Conservation (phyloP, 371 early-diverging fungal species). For the Lichtheimia ramosa region DNA sequence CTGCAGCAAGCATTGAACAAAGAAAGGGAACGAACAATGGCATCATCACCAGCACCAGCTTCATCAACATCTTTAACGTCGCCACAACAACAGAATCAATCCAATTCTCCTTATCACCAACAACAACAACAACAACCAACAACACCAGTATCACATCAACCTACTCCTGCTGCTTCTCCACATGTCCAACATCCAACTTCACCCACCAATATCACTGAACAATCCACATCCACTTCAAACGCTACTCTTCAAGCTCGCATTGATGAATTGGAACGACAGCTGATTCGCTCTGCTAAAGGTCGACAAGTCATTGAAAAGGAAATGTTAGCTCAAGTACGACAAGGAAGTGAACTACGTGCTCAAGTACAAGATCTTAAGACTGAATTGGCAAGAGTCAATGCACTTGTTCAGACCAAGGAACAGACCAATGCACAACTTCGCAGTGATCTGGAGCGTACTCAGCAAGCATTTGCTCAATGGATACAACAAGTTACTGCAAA, state of each 20-base stretch:
- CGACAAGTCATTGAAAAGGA: slow-evolving; percentile 1
- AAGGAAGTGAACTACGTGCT: background rate
- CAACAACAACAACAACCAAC: background rate
- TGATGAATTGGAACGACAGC: background rate
- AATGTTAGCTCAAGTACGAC: background rate
- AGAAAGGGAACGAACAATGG: background rate
- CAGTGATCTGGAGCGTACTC: too few species aligned
- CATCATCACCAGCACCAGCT: background rate
- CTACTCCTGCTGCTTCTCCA: too few species aligned
- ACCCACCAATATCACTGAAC: too few species aligned
- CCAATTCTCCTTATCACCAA: background rate
- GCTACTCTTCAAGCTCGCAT: background rate
- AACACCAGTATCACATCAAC: background rate
- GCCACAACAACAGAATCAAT: background rate
- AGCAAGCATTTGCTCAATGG: too few species aligned
- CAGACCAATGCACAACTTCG: too few species aligned
- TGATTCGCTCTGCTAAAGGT: slow-evolving; percentile 2
- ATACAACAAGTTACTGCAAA: too few species aligned
- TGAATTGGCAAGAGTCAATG: background rate
- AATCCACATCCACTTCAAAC: too few species aligned
- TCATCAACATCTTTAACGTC: background rate
- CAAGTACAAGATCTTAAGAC: background rate
- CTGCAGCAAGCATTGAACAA: background rate
- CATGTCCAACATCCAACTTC: too few species aligned
- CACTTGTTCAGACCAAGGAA: too few species aligned